These are phyloP conservation scores for Cardamine occulta DNA, from an alignment of 345 rosid species.

Conservation along the genomic window DNA sequence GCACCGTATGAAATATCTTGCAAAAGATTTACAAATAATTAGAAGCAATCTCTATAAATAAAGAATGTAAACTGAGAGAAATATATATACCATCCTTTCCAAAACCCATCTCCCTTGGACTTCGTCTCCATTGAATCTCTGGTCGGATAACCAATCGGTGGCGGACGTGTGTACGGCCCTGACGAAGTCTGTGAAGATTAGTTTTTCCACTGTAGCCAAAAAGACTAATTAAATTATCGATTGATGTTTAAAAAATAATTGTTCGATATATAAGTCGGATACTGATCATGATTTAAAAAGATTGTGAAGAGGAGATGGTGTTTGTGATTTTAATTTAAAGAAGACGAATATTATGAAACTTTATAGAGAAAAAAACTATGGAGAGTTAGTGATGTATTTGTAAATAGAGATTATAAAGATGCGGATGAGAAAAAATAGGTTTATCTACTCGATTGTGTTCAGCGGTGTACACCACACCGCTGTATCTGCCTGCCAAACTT, in stretches of 20 bases:
- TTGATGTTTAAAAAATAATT: background rate
- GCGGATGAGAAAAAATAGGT: constrained; percentile 36
- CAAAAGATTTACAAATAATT: no score
- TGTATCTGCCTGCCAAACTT: no score
- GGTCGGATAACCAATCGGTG: constrained; percentile 67
- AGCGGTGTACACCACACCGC: no score
- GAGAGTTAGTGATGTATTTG: background rate
- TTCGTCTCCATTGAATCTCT: constrained; percentile 54
- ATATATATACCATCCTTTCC: no score
- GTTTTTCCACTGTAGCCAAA: constrained; percentile 38
- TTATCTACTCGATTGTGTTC: background rate
- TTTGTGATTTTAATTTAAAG: constrained; percentile 23
- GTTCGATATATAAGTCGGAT: background rate
- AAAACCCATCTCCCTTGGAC: constrained; percentile 46
- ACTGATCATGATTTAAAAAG: background rate
- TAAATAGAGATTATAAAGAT: constrained; percentile 13
- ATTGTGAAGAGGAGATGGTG: constrained; percentile 21
- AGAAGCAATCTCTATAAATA: no score
- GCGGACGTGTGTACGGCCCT: constrained; percentile 44
- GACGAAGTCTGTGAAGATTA: constrained; percentile 28
- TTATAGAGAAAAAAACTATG: background rate
- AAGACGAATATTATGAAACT: constrained; percentile 25
- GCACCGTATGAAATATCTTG: no score
- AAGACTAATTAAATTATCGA: background rate
- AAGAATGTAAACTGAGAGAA: no score